Base-by-base conservation (phyloP, 1,139 yeast genomes). In the Taphrina populina region DNA sequence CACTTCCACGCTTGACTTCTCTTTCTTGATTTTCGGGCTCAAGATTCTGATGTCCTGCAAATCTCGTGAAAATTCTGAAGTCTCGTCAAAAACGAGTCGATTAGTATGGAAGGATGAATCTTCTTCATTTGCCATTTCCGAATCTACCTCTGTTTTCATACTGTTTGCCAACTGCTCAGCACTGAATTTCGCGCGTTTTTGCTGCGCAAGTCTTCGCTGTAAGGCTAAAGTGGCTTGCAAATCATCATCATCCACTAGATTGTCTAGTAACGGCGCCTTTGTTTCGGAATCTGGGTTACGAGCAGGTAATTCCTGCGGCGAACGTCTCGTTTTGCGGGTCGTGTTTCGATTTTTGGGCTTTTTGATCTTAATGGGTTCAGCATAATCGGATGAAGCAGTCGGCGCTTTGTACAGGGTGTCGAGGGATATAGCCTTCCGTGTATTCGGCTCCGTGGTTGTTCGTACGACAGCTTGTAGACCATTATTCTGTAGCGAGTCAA, bases 61-160 rank as follows among this genome's bases (percentile, higher is more conserved):
- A 27, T 46, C 52, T 27, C 51, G 51, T 59, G 85, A 71, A 65
- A 85, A 83, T 32, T 80, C 84, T 2, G 73, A 66, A 2, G 80
- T 81, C 56, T 81, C 85, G 65, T 83, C 83, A 44, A 81, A 71
- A 0, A 78, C 72, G 29, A 78, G 60, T 1, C 74, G 76, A 56
- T 62, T 35, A n/a, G n/a, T n/a, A n/a, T n/a, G n/a, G n/a, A n/a
- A n/a, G 62, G 63, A 10, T 65, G 13, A 21, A 13, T 34, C 23
- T 11, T 34, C 4, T 20, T 36, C 41, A n/a, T 43, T 35, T 19
- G 20, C 29, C 17, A 21, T 32, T 19, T 32, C 19, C 4, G 13
- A 26, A n/a, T n/a, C n/a, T n/a, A n/a, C n/a, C n/a, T 20, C 32
- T 8, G 51, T 32, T 20, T 19, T 40, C 17, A 46, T 13, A 13